Evolutionary conservation across 2,329 filamentous ascomycete species (phyloP).

Genomic region (Curvularia eragrostidis): DNA sequence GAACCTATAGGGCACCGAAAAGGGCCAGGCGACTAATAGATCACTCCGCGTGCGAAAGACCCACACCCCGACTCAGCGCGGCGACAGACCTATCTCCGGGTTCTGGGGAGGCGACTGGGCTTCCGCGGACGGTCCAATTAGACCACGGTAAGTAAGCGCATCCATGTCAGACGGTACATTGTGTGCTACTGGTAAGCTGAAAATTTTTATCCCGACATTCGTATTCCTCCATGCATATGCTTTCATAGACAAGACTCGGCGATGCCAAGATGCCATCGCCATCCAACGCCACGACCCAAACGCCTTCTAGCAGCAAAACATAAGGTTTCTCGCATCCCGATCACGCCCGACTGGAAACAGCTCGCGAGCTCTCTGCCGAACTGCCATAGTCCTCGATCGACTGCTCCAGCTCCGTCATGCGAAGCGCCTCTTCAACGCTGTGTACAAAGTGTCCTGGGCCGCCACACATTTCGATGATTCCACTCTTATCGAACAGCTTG

Average conservation of each 20-base stretch:
- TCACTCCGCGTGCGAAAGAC: slow-evolving; percentile 1
- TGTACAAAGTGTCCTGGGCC: slow-evolving; percentile 79
- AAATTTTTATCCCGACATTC: not conserved
- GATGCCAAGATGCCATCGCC: not conserved
- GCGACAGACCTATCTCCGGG: not conserved
- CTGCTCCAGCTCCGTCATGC: slow-evolving; percentile 77
- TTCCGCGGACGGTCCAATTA: not conserved
- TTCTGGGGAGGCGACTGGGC: not conserved
- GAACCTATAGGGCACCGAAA: not conserved
- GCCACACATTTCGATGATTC: slow-evolving; percentile 84
- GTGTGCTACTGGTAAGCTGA: not conserved
- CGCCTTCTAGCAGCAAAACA: not conserved
- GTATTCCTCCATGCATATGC: not conserved
- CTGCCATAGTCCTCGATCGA: slow-evolving; percentile 48
- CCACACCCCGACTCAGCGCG: not conserved
- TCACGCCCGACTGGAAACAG: slow-evolving; percentile 15
- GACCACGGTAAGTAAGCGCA: too few relatives aligned
- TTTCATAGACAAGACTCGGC: not conserved
- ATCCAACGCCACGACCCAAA: not conserved
- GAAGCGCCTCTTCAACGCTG: slow-evolving; percentile 83
- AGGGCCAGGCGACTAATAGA: not conserved
- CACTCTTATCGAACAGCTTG: slow-evolving; percentile 74
- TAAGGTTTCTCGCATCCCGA: not conserved
- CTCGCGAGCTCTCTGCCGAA: slow-evolving; percentile 34
- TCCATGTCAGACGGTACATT: not conserved